Evolutionary conservation across 768 basidiomycete species (phyloP).

Genomic region (Mycena capillaripes): DNA sequence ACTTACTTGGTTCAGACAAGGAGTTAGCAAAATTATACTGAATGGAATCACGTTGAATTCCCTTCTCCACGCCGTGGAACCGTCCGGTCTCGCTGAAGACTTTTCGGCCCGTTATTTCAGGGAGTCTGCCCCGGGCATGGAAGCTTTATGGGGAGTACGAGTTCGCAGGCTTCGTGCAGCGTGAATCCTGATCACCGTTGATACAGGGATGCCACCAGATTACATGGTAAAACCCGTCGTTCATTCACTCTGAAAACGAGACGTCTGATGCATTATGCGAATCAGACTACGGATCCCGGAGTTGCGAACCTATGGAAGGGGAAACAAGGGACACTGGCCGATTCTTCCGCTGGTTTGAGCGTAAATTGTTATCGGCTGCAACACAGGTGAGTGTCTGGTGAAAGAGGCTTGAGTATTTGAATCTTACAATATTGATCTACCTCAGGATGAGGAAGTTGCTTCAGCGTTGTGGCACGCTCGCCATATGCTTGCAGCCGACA

Average conservation of each 20-base stretch:
- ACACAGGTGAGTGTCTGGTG: not conserved
- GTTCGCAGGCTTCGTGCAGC: too few species aligned
- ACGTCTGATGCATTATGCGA: too few species aligned
- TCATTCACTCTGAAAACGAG: not conserved
- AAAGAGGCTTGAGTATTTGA: too few species aligned
- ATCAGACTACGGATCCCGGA: not conserved
- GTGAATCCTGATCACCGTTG: too few species aligned
- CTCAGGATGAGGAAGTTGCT: constrained; percentile 21
- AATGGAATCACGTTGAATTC: constrained; percentile 39
- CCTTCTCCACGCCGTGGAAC: constrained; percentile 19
- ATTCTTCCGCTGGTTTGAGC: not conserved
- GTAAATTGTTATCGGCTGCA: not conserved
- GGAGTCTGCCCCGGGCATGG: not conserved
- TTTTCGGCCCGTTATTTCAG: constrained; percentile 20
- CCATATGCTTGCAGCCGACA: constrained; percentile 21
- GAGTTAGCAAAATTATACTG: constrained; percentile 38
- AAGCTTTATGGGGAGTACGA: constrained; percentile 30
- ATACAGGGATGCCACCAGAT: constrained; percentile 24
- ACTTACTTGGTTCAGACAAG: constrained; percentile 27
- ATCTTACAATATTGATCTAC: not conserved
- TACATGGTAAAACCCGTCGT: constrained; percentile 12
- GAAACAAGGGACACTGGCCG: not conserved
- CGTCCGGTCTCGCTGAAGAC: not conserved
- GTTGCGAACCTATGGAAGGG: not conserved
- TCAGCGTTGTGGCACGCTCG: constrained; percentile 27